Evolutionary conservation across 495 filamentous ascomycete species (phyloP).

Genomic region (Trichoderma virens): DNA sequence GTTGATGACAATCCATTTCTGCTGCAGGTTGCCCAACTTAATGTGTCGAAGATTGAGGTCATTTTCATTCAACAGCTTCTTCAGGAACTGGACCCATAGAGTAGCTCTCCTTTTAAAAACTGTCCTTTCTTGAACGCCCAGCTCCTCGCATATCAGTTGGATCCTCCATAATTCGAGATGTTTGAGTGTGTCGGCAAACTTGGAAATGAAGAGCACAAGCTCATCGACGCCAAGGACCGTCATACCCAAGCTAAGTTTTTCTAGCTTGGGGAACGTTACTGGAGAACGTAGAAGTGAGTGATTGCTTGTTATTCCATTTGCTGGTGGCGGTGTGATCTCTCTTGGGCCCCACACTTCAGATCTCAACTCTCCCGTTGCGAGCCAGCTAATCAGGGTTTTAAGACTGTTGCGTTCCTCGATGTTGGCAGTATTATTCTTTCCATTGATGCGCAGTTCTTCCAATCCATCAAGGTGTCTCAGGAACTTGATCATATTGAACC

Average conservation of each 20-base stretch:
- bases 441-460: constrained; percentile 9
- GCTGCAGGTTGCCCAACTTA: not conserved
- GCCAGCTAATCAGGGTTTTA: not conserved
- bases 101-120: too few species aligned
- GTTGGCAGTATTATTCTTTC: not conserved
- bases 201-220: constrained; percentile 26
- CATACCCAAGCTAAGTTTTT: constrained; percentile 33
- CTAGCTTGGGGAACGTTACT: constrained; percentile 20
- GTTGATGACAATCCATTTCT: not conserved
- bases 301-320: not conserved
- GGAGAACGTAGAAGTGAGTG: not conserved
- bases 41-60: constrained; percentile 12
- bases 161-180: constrained; percentile 27
- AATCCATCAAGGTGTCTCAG: not conserved
- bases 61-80: constrained; percentile 12
- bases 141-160: constrained; percentile 7
- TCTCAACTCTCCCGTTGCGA: not conserved
- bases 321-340: not conserved
- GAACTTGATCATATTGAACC: not conserved
- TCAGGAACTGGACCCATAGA: constrained; percentile 19
- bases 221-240: constrained; percentile 11
- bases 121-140: too few species aligned
- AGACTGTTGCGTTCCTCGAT: not conserved
- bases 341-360: too few species aligned
- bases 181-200: constrained; percentile 28